Conservation (phyloP, 495 filamentous ascomycete species). For the Penicillium robsamsonii region DNA sequence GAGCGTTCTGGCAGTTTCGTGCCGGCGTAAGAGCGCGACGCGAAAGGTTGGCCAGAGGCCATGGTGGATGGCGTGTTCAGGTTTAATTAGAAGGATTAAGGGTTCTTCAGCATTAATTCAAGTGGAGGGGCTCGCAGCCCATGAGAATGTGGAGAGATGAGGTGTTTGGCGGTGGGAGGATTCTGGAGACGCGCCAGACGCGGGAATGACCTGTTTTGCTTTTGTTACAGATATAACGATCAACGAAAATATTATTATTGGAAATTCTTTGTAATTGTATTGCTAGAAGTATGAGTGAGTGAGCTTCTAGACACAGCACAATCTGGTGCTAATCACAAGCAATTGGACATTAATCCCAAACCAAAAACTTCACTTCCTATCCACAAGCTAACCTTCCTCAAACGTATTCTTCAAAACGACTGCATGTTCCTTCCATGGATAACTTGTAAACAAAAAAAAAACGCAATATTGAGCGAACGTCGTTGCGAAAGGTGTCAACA, state of each 20-base stretch:
- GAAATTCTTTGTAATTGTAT: not conserved
- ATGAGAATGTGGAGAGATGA: slow-evolving; percentile 15
- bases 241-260: not conserved
- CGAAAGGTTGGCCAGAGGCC: slow-evolving; percentile 47
- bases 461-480: not conserved
- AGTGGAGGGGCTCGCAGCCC: slow-evolving; percentile 13
- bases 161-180: slow-evolving; percentile 31
- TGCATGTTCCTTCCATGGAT: not conserved
- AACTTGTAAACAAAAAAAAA: not conserved
- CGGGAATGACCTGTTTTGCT: slow-evolving; percentile 20
- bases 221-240: not conserved
- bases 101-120: slow-evolving; percentile 5
- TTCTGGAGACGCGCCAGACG: slow-evolving; percentile 27
- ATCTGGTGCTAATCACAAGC: not conserved
- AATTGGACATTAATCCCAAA: not conserved
- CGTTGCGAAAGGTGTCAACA: not conserved
- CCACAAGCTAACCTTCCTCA: not conserved
- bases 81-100: slow-evolving; percentile 4
- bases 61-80: slow-evolving; percentile 13
- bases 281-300: not conserved
- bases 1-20: slow-evolving; percentile 53
- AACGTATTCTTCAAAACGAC: not conserved
- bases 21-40: slow-evolving; percentile 47
- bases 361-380: not conserved
- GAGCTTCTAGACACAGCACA: not conserved